These are phyloP conservation scores for Spinacia oleracea DNA, from an alignment of 179 eudicot species.

Conservation along the genomic window DNA sequence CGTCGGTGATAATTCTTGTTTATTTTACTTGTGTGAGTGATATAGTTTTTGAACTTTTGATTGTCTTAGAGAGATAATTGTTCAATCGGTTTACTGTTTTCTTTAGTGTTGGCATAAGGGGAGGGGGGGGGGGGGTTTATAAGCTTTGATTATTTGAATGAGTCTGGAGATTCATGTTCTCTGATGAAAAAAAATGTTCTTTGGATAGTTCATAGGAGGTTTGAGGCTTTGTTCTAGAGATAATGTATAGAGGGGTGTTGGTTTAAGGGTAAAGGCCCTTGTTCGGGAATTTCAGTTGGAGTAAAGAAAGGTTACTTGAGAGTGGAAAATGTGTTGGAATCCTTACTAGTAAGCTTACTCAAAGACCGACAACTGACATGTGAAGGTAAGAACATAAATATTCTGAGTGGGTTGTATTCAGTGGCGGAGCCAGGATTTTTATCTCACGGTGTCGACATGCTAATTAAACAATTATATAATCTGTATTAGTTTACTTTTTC, in stretches of 20 bases:
- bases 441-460: no score
- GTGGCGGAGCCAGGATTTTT: no score
- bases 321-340: background rate
- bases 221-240: background rate
- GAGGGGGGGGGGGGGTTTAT: no score
- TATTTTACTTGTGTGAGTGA: no score
- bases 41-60: background rate
- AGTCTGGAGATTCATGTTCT: conserved; percentile 9
- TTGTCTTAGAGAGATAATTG: background rate
- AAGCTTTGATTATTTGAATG: background rate
- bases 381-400: background rate
- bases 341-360: background rate
- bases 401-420: no score
- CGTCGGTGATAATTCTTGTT: no score
- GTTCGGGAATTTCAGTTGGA: background rate
- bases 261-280: no score
- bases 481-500: no score
- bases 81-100: background rate
- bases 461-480: no score
- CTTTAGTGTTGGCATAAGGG: background rate
- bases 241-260: no score
- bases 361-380: background rate
- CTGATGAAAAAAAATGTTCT: background rate
- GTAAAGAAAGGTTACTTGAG: background rate
- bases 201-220: background rate